phyloP scores from a whole-genome alignment of 2,329 filamentous ascomycete species.

The Aspergillus sp. region DNA sequence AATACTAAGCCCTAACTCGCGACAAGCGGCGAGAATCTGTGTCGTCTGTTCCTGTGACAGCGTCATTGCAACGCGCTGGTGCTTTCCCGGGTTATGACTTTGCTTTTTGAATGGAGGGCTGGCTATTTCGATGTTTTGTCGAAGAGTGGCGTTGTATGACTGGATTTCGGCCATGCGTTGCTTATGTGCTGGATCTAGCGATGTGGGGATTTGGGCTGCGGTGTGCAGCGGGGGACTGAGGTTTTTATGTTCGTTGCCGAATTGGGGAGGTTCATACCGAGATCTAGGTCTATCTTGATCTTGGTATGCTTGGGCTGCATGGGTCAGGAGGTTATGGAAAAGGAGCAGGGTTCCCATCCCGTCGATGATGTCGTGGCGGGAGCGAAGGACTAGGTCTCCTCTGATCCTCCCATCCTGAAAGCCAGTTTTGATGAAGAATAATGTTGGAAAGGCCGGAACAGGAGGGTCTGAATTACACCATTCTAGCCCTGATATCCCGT shows the following conservation, averaged over 20 bases:
- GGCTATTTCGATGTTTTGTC: conserved; percentile 16
- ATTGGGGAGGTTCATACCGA: not conserved
- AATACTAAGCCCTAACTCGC: conserved; percentile 14
- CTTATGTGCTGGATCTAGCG: conserved; percentile 4
- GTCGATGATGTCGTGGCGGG: conserved; percentile 26
- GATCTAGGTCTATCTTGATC: not conserved
- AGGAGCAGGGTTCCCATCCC: conserved; percentile 23
- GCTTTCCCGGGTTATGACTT: conserved; percentile 14
- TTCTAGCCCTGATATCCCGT: conserved; percentile 14
- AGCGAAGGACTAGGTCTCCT: conserved; percentile 21
- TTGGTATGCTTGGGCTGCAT: conserved; percentile 10
- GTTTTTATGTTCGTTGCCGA: conserved; percentile 19
- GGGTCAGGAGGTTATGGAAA: conserved; percentile 20
- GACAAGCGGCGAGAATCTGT: conserved; percentile 14
- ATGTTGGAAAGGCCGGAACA: conserved; percentile 21
- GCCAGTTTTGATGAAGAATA: conserved; percentile 19
- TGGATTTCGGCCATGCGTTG: conserved; percentile 1
- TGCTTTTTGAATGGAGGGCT: conserved; percentile 17
- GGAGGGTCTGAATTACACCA: conserved; percentile 28
- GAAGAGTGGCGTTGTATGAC: conserved; percentile 12
- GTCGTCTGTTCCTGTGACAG: conserved; percentile 11
- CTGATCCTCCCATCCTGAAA: not conserved
- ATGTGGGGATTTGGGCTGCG: conserved; percentile 19
- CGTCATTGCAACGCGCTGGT: conserved; percentile 19
- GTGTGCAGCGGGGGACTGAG: conserved; percentile 24